These are phyloP conservation scores for Zymoseptoria brevis DNA, from an alignment of 2,329 filamentous ascomycete species.

Conservation along the genomic window DNA sequence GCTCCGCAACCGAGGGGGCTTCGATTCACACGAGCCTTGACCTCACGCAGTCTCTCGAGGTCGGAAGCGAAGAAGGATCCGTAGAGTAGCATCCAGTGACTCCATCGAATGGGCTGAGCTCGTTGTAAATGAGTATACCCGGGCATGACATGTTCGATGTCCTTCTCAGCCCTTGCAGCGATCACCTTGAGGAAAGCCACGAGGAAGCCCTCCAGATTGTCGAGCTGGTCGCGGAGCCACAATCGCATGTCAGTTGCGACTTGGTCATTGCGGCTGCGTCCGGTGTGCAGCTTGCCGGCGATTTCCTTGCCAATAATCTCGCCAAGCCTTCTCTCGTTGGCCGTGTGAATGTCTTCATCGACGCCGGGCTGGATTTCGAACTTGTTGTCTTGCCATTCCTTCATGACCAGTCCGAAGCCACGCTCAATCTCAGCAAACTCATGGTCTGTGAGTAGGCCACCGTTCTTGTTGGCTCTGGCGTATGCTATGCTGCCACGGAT, in stretches of 20 bases:
- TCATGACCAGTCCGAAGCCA: constrained; percentile 54
- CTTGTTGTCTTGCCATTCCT: constrained; percentile 40
- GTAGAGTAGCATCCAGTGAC: constrained; percentile 72
- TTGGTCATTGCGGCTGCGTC: constrained; percentile 80
- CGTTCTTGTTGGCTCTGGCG: constrained; percentile 68
- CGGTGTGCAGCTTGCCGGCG: constrained; percentile 84
- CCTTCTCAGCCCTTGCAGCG: constrained; percentile 59
- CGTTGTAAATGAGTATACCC: constrained; percentile 84
- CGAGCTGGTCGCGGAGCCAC: constrained; percentile 72
- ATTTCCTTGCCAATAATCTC: constrained; percentile 82
- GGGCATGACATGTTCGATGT: constrained; percentile 74
- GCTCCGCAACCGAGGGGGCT: constrained; percentile 67
- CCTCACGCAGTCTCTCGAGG: constrained; percentile 67
- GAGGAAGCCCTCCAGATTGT: constrained; percentile 60
- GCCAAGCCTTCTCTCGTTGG: constrained; percentile 49
- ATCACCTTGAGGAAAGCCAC: constrained; percentile 62
- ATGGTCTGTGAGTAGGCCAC: constrained; percentile 61
- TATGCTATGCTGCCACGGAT: constrained; percentile 75
- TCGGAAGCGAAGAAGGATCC: constrained; percentile 64
- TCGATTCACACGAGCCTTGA: constrained; percentile 65
- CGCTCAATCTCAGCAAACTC: constrained; percentile 69
- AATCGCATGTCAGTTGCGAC: constrained; percentile 84
- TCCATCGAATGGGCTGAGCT: constrained; percentile 72
- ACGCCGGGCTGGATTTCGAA: constrained; percentile 42
- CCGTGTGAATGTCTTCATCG: constrained; percentile 49